Conservation (phyloP, 352 stramenopile species). For the Vaucheria bursata region DNA sequence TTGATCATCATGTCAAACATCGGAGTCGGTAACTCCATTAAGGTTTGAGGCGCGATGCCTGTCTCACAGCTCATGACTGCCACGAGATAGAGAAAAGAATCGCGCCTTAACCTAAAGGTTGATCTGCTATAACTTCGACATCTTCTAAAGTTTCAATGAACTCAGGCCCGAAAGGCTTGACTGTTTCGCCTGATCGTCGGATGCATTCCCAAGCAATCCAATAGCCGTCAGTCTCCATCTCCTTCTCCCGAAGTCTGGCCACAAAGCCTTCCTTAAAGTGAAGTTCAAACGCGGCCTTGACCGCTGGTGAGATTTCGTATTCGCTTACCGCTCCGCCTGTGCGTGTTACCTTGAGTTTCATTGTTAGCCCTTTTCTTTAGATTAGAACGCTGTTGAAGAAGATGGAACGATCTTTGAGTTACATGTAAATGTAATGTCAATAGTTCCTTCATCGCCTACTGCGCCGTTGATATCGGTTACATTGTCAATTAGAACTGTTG, state of each 20-base stretch:
- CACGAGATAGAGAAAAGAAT: slow-evolving; percentile 8
- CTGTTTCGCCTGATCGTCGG: slow-evolving; percentile 4
- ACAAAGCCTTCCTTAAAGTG: slow-evolving; percentile 7
- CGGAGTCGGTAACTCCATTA: slow-evolving; percentile 5
- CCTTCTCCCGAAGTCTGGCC: slow-evolving; percentile 3
- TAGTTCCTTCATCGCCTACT: slow-evolving; percentile 6
- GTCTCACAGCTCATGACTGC: slow-evolving; percentile 4
- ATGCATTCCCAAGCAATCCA: slow-evolving; percentile 6
- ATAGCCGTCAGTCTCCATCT: slow-evolving; percentile 5
- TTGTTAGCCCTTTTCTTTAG: slow-evolving; percentile 8
- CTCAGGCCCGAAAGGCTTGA: slow-evolving; percentile 4
- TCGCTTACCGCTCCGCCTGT: slow-evolving; percentile 3
- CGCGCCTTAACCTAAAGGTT: slow-evolving; percentile 5
- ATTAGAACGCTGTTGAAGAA: slow-evolving; percentile 8
- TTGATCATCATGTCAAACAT: slow-evolving; percentile 8
- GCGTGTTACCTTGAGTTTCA: slow-evolving; percentile 6
- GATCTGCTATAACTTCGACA: slow-evolving; percentile 7
- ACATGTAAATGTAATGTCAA: slow-evolving; percentile 9
- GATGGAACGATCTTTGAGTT: slow-evolving; percentile 7
- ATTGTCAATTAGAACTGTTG: slow-evolving; percentile 8
- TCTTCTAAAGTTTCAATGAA: slow-evolving; percentile 9
- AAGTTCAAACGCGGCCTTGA: slow-evolving; percentile 5
- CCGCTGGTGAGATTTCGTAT: slow-evolving; percentile 5
- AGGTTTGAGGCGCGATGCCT: slow-evolving; percentile 4
- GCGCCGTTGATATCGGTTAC: slow-evolving; percentile 4